Evolutionary conservation across 441 rosid species (phyloP).

Genomic region (Gossypium laxum): DNA sequence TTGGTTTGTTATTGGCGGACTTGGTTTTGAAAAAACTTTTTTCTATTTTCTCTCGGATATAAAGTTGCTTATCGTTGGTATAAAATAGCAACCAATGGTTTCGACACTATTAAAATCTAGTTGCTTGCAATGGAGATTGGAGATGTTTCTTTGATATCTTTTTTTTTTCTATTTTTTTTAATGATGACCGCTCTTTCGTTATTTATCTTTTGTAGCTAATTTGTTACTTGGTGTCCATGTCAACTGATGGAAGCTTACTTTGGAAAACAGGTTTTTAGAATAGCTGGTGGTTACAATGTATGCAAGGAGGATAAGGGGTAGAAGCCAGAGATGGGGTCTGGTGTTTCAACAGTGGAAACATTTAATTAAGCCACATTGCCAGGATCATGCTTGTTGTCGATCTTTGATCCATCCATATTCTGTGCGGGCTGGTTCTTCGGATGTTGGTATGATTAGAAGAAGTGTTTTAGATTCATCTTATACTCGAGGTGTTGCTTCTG

Average conservation of each 20-base stretch:
- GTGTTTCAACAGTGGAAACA: constrained; percentile 39
- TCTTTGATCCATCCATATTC: constrained; percentile 20
- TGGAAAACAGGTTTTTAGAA: constrained; percentile 3
- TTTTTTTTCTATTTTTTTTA: background rate
- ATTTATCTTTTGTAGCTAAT: background rate
- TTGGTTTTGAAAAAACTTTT: background rate
- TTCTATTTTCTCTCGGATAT: background rate
- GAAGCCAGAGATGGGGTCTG: constrained; percentile 48
- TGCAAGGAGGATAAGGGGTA: constrained; percentile 43
- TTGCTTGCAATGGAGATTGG: background rate
- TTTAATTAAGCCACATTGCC: constrained; percentile 26
- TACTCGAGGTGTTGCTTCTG: constrained; percentile 18
- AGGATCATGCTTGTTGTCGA: constrained; percentile 24
- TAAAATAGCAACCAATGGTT: background rate
- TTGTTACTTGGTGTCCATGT: background rate
- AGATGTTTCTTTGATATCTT: background rate
- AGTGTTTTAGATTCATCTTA: constrained; percentile 26
- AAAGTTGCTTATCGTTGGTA: background rate
- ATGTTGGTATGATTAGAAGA: constrained; percentile 30
- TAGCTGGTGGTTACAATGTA: constrained; percentile 45
- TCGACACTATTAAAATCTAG: background rate
- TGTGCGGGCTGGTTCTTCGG: constrained; percentile 18
- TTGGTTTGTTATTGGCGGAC: background rate
- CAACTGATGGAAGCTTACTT: background rate
- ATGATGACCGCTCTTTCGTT: background rate